phyloP scores from a whole-genome alignment of 2,329 filamentous ascomycete genomes.

The Fusarium nanum region DNA sequence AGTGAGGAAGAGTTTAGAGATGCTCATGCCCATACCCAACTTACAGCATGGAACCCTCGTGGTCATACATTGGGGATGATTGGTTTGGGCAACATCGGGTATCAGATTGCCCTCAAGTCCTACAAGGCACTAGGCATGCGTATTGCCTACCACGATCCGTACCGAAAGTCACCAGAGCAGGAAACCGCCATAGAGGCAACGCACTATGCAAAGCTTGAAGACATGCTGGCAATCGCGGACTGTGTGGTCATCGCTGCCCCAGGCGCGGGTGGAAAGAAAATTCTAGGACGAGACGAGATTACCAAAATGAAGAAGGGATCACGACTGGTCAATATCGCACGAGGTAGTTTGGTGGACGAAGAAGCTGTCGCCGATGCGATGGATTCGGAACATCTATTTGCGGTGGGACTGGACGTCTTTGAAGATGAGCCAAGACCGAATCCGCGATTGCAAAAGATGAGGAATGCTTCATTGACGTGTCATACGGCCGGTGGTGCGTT shows the following conservation, averaged over 20 bases:
- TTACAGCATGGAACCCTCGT: constrained; percentile 66
- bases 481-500: constrained; percentile 68
- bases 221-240: constrained; percentile 20
- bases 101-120: constrained; percentile 66
- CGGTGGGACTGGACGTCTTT: constrained; percentile 47
- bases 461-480: constrained; percentile 58
- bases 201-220: constrained; percentile 39
- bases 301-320: constrained; percentile 62
- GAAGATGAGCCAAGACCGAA: constrained; percentile 25
- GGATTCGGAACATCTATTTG: constrained; percentile 24
- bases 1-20: constrained; percentile 59
- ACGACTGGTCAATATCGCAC: constrained; percentile 66
- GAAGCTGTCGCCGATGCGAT: constrained; percentile 31
- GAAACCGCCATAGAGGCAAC: constrained; percentile 59
- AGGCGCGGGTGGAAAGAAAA: constrained; percentile 14
- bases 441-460: constrained; percentile 47
- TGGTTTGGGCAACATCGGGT: constrained; percentile 68
- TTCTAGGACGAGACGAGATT: constrained; percentile 41
- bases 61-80: constrained; percentile 67
- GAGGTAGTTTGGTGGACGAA: constrained; percentile 37
- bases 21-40: constrained; percentile 65
- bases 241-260: constrained; percentile 27
- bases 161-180: constrained; percentile 52
- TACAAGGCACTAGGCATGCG: constrained; percentile 66
- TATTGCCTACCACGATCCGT: constrained; percentile 65